Percentiles rank a stretch among this genome's conserved stretches.
phyloP scores from a whole-genome alignment of 805 yeast species.

The Hanseniaspora lachancei region DNA sequence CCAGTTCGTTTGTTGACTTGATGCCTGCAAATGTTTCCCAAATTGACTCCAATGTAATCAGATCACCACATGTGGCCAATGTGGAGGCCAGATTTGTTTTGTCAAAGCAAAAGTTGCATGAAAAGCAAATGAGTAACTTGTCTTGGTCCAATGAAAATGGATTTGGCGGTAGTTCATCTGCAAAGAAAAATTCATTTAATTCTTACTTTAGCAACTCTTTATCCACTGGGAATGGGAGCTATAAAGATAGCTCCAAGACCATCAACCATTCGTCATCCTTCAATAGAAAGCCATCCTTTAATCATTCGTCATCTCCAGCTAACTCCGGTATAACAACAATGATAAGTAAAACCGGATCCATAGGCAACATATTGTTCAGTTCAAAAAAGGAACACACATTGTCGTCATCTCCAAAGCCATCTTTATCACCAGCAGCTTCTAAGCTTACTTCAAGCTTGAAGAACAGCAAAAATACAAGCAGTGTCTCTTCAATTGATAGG shows the following conservation, averaged over 20 bases:
- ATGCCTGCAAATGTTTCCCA: slow-evolving; percentile 32
- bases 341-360: slow-evolving; percentile 25
- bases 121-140: slow-evolving; percentile 17
- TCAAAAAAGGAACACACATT: slow-evolving; percentile 16
- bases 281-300: slow-evolving; percentile 8
- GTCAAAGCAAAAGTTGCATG: slow-evolving; percentile 49
- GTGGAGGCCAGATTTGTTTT: slow-evolving; percentile 82
- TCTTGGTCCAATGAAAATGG: slow-evolving; percentile 8
- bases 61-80: slow-evolving; percentile 54
- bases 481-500: slow-evolving; percentile 24
- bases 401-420: slow-evolving; percentile 12
- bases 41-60: slow-evolving; percentile 47
- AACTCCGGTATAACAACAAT: slow-evolving; percentile 12
- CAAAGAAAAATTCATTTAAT: not conserved
- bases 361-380: slow-evolving; percentile 27
- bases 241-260: slow-evolving; percentile 10
- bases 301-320: not conserved
- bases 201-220: not conserved
- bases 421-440: slow-evolving; percentile 7
- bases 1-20: slow-evolving; percentile 27
- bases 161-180: slow-evolving; percentile 4
- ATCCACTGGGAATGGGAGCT: not conserved
- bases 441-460: slow-evolving; percentile 11
- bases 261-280: slow-evolving; percentile 13
- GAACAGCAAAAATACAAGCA: not conserved